phyloP scores from a whole-genome alignment of 1,139 yeast species.

The Geotrichum aggregatum region DNA sequence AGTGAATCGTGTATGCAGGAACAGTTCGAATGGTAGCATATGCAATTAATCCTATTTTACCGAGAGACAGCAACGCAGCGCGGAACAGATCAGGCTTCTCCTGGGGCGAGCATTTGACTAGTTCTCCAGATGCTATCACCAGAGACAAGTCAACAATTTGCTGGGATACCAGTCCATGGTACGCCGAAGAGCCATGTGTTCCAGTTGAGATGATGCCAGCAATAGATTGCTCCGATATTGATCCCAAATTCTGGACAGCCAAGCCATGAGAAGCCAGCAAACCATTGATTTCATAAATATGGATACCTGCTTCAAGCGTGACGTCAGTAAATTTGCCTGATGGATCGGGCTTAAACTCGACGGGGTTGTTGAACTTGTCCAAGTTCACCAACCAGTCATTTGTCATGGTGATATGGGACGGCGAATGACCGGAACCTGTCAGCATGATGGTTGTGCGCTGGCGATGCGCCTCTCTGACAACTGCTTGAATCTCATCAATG shows the following conservation, averaged over 20 bases:
- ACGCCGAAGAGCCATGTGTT: conserved; percentile 92
- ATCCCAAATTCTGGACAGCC: conserved; percentile 88
- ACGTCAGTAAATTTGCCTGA: conserved; percentile 75
- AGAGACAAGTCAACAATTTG: conserved; percentile 71
- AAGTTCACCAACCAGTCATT: conserved; percentile 83
- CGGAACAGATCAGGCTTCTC: conserved; percentile 67
- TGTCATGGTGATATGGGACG: conserved; percentile 86
- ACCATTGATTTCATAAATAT: conserved; percentile 74
- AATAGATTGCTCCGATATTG: conserved; percentile 87
- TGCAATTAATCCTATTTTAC: conserved; percentile 86
- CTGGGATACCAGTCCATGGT: conserved; percentile 84
- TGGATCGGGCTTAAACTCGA: conserved; percentile 42
- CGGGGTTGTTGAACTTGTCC: conserved; percentile 59
- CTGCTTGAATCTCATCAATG: conserved; percentile 56
- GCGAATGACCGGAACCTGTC: conserved; percentile 95
- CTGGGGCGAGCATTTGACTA: conserved; percentile 63
- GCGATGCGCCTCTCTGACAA: conserved; percentile 62
- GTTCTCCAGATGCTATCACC: conserved; percentile 66
- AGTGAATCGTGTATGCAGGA: conserved; percentile 76
- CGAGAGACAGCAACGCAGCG: conserved; percentile 83
- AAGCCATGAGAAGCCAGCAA: conserved; percentile 58
- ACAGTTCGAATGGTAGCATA: conserved; percentile 83
- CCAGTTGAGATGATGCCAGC: conserved; percentile 96
- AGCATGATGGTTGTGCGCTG: conserved; percentile 67
- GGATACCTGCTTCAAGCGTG: conserved; percentile 87